phyloP scores from a whole-genome alignment of 1,139 yeast species.

The Lizanozyma gosingica region DNA sequence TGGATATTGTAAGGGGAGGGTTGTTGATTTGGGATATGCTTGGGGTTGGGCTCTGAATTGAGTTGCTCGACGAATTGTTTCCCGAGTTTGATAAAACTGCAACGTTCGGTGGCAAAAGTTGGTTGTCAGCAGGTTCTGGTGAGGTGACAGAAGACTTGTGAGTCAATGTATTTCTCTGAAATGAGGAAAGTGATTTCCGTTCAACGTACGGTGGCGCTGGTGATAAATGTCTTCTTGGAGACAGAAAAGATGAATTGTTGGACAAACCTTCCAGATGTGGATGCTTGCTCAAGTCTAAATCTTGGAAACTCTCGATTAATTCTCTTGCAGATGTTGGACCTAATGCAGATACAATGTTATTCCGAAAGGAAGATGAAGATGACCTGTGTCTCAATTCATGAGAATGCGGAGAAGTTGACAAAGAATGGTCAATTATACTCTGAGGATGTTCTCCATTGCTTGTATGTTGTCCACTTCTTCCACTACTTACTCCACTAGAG shows the following conservation, averaged over 20 bases:
- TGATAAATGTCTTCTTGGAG: conserved; percentile 48
- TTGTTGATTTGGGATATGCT: neutral
- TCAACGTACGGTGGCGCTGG: conserved; percentile 40
- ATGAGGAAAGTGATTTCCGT: conserved; percentile 43
- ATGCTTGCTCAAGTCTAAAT: conserved; percentile 14
- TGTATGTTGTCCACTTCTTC: conserved; percentile 7
- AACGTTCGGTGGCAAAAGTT: neutral
- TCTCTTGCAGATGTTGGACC: conserved; percentile 12
- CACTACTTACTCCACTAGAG: neutral
- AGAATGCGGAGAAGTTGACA: conserved; percentile 15
- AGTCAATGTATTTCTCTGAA: conserved; percentile 37
- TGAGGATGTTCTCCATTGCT: conserved; percentile 11
- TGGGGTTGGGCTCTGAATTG: neutral
- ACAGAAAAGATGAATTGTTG: conserved; percentile 28
- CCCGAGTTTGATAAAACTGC: neutral
- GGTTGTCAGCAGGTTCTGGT: neutral
- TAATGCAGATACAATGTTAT: neutral
- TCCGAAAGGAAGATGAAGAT: neutral
- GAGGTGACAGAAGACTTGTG: neutral
- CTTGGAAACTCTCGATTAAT: conserved; percentile 20
- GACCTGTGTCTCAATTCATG: neutral
- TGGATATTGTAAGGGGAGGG: neutral
- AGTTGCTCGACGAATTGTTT: neutral
- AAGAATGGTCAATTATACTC: conserved; percentile 8
- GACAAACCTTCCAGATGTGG: conserved; percentile 2